Evolutionary conservation across 345 rosid species (phyloP), one percentile per base, ranked within the genome.

Genomic region (Luvunga scandens): DNA sequence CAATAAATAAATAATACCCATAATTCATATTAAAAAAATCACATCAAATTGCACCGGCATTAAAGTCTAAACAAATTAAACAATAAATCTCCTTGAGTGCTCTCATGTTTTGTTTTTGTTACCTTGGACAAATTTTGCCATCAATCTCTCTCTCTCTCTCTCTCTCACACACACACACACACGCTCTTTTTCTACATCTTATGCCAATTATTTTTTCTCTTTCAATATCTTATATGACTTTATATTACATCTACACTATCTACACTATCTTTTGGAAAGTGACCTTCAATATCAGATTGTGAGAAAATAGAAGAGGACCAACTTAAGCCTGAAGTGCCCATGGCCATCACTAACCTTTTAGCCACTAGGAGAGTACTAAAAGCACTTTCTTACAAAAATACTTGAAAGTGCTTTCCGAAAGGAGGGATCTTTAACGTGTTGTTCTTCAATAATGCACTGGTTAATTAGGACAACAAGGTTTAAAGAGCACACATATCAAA

Each of bases 141-240:
- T 14, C 77, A 39, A 6, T 24, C 33, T 2, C n/a, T 60, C 67
- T 8, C 45, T 72, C 74, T 30, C 74, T 2, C 22, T 31, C 45
- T 38, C 48, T 12, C 50, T 13, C 50, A 12, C 13, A 12, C 5
- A 9, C 50, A n/a, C n/a, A n/a, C n/a, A n/a, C n/a, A n/a, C n/a
- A n/a, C n/a, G n/a, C n/a, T n/a, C n/a, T n/a, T n/a, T 42, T 10
- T 42, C 13, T 42, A 36, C 24, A 9, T 72, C 45, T 39, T 42
- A 27, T 42, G 59, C 56, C 77, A 27, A 38, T 24, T 61, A 74
- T 39, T 63, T 38, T 74, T 61, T 13, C 69, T 62, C 69, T 75
- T 34, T 45, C 61, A 45, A 9, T 28, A 42, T 74, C 42, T 45
- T 5, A 31, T 1, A 27, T 30, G 59, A 45, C 61, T 75, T 30